Percentiles rank a stretch among this genome's conserved stretches.
Conservation (phyloP, 148 eudicot genomes). For the Nepenthes gracilis region DNA sequence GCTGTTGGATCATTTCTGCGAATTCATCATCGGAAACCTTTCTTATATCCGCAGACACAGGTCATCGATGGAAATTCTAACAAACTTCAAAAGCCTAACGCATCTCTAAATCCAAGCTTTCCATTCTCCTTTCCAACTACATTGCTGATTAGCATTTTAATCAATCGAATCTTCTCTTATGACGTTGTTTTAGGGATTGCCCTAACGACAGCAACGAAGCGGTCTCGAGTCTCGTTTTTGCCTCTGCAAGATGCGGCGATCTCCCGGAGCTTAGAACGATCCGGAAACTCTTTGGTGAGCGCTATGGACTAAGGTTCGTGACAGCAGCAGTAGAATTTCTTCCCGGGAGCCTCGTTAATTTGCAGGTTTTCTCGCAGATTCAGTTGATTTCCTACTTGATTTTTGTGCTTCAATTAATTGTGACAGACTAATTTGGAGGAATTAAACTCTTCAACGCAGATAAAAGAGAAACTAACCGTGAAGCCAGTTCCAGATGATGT, state of each 20-base stretch:
- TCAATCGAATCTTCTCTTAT: no score
- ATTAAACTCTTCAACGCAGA: slow-evolving; percentile 21
- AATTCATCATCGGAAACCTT: no score
- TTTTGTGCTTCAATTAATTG: no score
- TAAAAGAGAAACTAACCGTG: slow-evolving; percentile 31
- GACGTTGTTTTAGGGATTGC: slow-evolving; percentile 30
- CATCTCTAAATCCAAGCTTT: no score
- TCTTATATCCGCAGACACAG: no score
- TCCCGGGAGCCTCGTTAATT: slow-evolving; percentile 68
- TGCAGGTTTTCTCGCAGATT: slow-evolving; percentile 18
- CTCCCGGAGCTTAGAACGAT: slow-evolving; percentile 57
- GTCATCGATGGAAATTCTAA: no score
- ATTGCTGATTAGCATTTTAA: no score
- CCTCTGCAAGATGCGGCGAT: slow-evolving; percentile 68
- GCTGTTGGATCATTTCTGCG: no score
- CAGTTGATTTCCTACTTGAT: no score
- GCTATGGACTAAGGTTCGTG: slow-evolving; percentile 51
- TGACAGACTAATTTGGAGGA: no score
- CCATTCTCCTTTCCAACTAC: no score
- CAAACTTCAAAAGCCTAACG: no score
- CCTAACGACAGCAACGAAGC: slow-evolving; percentile 74
- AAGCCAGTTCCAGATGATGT: slow-evolving; percentile 32
- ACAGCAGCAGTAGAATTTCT: slow-evolving; percentile 38
- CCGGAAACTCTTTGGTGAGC: slow-evolving; percentile 57
- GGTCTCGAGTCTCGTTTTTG: slow-evolving; percentile 58